Conservation (phyloP, 768 basidiomycete species). For the Trametes meyenii region DNA sequence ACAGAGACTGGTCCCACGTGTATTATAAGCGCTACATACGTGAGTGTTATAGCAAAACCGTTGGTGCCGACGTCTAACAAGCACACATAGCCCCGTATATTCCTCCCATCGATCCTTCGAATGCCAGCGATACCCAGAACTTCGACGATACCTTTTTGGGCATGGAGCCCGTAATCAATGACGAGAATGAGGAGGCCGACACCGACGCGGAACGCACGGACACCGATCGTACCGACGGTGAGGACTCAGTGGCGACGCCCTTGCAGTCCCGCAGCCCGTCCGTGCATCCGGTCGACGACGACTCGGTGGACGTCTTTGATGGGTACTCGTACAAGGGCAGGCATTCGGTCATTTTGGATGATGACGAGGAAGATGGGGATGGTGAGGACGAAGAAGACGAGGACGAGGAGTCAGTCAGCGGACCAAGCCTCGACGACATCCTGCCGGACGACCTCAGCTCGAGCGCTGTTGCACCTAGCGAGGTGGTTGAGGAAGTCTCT, state of each 20-base stretch:
- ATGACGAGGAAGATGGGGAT: conserved; percentile 63
- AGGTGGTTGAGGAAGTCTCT: conserved; percentile 35
- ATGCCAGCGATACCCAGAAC: conserved; percentile 95
- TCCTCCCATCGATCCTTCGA: conserved; percentile 86
- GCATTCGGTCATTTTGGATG: conserved; percentile 76
- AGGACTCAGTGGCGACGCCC: conserved; percentile 77
- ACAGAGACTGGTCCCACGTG: conserved; percentile 91
- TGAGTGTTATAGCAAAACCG: conserved; percentile 41
- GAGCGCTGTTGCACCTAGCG: neutral
- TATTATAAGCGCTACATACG: conserved; percentile 94
- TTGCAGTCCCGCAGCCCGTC: conserved; percentile 81
- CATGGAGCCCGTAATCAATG: conserved; percentile 91
- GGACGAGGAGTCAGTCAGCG: conserved; percentile 26
- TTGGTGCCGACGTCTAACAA: conserved; percentile 14
- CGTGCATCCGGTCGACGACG: conserved; percentile 52
- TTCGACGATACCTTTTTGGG: conserved; percentile 97
- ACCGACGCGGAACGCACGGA: conserved; percentile 77
- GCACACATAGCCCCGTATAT: conserved; percentile 78
- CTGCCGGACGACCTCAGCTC: conserved; percentile 22
- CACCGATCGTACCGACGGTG: conserved; percentile 70
- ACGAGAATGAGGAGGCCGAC: conserved; percentile 64
- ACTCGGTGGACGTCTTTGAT: conserved; percentile 81
- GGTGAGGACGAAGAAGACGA: conserved; percentile 49
- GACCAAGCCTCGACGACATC: conserved; percentile 27
- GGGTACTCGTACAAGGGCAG: conserved; percentile 93